These are phyloP conservation scores for Teunomyces atbi DNA, from an alignment of 805 yeast genomes.

Conservation along the genomic window DNA sequence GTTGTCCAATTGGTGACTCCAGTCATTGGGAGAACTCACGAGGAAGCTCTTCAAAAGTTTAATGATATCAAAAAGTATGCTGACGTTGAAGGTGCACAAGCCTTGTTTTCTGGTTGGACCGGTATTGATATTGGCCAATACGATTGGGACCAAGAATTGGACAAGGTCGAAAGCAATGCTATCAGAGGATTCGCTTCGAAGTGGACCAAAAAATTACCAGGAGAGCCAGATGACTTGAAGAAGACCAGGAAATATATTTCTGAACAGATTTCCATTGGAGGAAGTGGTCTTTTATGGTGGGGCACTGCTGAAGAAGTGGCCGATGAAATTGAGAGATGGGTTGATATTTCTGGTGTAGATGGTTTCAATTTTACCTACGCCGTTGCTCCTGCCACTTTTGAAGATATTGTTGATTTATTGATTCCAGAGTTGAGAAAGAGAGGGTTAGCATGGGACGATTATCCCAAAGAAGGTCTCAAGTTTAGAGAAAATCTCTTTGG, in stretches of 20 bases:
- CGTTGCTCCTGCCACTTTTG: slow-evolving; percentile 33
- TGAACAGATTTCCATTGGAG: slow-evolving; percentile 25
- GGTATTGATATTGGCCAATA: slow-evolving; percentile 40
- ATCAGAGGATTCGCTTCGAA: slow-evolving; percentile 30
- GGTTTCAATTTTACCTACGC: slow-evolving; percentile 44
- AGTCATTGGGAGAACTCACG: slow-evolving; percentile 39
- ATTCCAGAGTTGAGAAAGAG: slow-evolving; percentile 37
- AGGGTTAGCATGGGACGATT: slow-evolving; percentile 37
- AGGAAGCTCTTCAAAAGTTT: slow-evolving; percentile 40
- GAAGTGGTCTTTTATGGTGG: slow-evolving; percentile 31
- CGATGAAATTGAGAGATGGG: slow-evolving; percentile 39
- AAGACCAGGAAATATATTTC: slow-evolving; percentile 27
- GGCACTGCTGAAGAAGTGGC: slow-evolving; percentile 41
- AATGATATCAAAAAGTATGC: slow-evolving; percentile 29
- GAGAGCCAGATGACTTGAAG: slow-evolving; percentile 15
- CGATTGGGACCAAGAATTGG: slow-evolving; percentile 28
- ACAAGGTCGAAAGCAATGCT: slow-evolving; percentile 31
- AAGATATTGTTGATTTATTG: slow-evolving; percentile 35
- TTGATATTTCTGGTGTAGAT: slow-evolving; percentile 37
- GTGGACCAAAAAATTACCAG: slow-evolving; percentile 31
- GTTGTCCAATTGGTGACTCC: slow-evolving; percentile 36
- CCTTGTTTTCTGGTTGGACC: slow-evolving; percentile 40
- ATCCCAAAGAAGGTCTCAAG: slow-evolving; percentile 30
- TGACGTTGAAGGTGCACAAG: slow-evolving; percentile 42
- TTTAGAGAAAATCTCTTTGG: slow-evolving; percentile 39